Base-by-base conservation (phyloP, 2,329 filamentous ascomycete genomes). In the Pseudogymnoascus sp. region DNA sequence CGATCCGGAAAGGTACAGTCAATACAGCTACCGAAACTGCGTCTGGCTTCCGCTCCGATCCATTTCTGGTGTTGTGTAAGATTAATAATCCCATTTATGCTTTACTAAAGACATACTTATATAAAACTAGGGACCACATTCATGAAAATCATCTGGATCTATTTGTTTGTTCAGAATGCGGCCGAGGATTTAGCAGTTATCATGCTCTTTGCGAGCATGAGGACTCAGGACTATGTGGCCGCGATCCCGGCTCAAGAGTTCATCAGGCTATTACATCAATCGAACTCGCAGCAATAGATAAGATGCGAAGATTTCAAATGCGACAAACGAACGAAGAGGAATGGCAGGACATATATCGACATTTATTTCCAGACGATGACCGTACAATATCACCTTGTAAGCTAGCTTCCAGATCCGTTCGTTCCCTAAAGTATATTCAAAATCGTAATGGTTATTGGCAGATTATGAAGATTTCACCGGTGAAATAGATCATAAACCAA, bases 341-440 rank as follows among this genome's bases (percentile, higher is more conserved):
- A 60, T 68, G 66, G 66, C 57, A 36, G 28, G 61, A 65, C 2
- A 66, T 68, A 2, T 68, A 65, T 38, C 47, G 59, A 18, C 5
- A 66, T 4, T 22, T 68, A 8, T 68, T 68, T 37, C 65, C 65
- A 4, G 28, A 59, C 18, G 62, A 61, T 36, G 58, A 57, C 14
- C 37, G 66, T 22, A 65, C 63, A 50, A 1, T 30, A 9, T 62
- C 62, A 30, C 66, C 66, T 6, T 67, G 66, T 67, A 65, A 66
- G 65, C 67, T 74, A 50, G 72, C 61, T 28, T 63, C 62, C 35
- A 30, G 7, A 30, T 7, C 30, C 14, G 16, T 16, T 9, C 43
- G 16, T 4, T n/a, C 25, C 14, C 43, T 9, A 2, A 30, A 16
- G 28, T 9, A 5, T 30, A 16, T 9, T 16, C 22, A 50, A 16